A percentile compares a stretch with the other conserved stretches of the same genome.
These are phyloP conservation scores for Cadophora sp. DNA, from an alignment of 2,329 filamentous ascomycete species.

Conservation along the genomic window DNA sequence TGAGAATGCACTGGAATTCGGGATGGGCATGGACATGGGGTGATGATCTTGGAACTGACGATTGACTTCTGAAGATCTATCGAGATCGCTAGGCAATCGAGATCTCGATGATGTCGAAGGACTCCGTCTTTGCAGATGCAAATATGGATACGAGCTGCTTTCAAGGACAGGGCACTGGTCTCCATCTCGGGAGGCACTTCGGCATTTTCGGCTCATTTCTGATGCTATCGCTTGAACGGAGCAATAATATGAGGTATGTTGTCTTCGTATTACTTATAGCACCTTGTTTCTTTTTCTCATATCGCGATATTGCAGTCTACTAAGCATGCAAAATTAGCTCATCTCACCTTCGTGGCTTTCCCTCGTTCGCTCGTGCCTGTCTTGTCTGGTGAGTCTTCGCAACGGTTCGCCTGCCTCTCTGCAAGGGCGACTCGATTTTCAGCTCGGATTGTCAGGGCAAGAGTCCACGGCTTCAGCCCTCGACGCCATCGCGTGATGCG, in stretches of 20 bases:
- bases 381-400: neutral
- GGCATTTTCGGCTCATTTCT: neutral
- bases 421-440: neutral
- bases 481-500: neutral
- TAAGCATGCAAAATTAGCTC: slow-evolving; percentile 3
- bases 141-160: slow-evolving; percentile 1
- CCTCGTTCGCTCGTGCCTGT: slow-evolving; percentile 4
- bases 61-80: neutral
- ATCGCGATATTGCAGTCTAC: neutral
- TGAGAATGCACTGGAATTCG: neutral
- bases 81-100: neutral
- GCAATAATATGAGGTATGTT: neutral
- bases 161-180: neutral
- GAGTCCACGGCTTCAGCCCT: neutral
- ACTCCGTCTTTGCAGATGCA: neutral
- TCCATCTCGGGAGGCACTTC: neutral
- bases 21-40: neutral
- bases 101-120: slow-evolving; percentile 5
- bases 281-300: neutral
- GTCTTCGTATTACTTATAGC: neutral
- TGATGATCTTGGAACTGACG: neutral
- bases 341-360: slow-evolving; percentile 5
- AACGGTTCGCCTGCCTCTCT: neutral
- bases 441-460: slow-evolving; percentile 11
- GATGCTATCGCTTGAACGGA: neutral